phyloP scores from a whole-genome alignment of 2,329 filamentous ascomycete genomes.

The Elsinoe batatas region DNA sequence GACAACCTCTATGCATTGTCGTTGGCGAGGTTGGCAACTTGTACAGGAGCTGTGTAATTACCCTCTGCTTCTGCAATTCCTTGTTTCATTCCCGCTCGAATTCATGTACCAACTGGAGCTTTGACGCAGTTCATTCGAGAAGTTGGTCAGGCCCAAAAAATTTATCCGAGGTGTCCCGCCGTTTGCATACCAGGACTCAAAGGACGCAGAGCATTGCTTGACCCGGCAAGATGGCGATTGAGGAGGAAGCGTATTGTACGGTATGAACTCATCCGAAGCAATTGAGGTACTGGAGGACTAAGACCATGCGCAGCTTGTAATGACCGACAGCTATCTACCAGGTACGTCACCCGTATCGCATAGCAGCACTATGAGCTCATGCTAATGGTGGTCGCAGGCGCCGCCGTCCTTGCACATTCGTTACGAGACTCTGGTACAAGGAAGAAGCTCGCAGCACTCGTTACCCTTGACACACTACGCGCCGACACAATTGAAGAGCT shows the following conservation, averaged over 20 bases:
- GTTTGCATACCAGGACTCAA: not conserved
- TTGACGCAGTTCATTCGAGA: slow-evolving; percentile 2
- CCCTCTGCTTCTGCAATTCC: not conserved
- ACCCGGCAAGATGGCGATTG: slow-evolving; percentile 20
- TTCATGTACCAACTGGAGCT: not conserved
- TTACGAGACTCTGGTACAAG: slow-evolving; percentile 79
- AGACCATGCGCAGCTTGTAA: slow-evolving; percentile 57
- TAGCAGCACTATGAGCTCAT: not conserved
- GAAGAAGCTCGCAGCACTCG: slow-evolving; percentile 75
- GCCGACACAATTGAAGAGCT: slow-evolving; percentile 67
- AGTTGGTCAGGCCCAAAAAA: not conserved
- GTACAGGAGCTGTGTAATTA: slow-evolving; percentile 4
- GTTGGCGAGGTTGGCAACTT: slow-evolving; percentile 9
- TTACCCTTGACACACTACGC: slow-evolving; percentile 71
- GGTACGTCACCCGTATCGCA: slow-evolving; percentile 44
- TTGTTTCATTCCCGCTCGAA: not conserved
- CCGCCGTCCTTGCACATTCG: slow-evolving; percentile 87
- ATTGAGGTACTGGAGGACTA: not conserved
- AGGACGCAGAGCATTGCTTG: not conserved
- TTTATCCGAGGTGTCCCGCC: slow-evolving; percentile 1
- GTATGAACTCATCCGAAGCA: slow-evolving; percentile 33
- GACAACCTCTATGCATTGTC: slow-evolving; percentile 5
- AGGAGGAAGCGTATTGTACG: slow-evolving; percentile 57
- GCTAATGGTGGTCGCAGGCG: slow-evolving; percentile 47
- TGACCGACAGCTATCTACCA: slow-evolving; percentile 87